Evolutionary conservation across 139 green algal genomes (phyloP).

Genomic region (Chlamydomonas sphaeroides): DNA sequence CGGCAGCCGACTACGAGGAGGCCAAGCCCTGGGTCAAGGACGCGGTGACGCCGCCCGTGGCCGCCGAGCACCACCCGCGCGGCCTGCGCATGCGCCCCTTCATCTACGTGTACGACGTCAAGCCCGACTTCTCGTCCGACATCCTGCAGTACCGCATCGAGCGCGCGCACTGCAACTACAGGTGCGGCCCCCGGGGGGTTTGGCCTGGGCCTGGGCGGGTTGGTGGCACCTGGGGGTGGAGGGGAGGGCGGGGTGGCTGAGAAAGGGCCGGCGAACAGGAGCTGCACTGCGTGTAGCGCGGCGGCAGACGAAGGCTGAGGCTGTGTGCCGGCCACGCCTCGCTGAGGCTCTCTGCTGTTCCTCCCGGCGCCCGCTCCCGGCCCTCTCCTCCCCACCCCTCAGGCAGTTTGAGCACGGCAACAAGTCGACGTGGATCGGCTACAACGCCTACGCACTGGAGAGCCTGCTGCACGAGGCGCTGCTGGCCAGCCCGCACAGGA

Average conservation of each 20-base stretch:
- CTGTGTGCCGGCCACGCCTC: too few relatives aligned
- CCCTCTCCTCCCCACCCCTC: not conserved
- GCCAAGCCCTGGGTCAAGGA: slow-evolving; percentile 26
- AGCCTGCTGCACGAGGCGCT: slow-evolving; percentile 70
- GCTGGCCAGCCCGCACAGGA: slow-evolving; percentile 47
- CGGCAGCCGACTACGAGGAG: slow-evolving; percentile 4
- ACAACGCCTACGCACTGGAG: slow-evolving; percentile 60
- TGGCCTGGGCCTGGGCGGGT: not conserved
- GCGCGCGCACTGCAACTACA: slow-evolving; percentile 25
- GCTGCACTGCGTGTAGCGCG: too few relatives aligned
- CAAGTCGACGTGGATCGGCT: slow-evolving; percentile 15
- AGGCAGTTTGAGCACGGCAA: slow-evolving; percentile 49
- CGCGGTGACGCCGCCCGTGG: slow-evolving; percentile 2
- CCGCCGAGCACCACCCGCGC: slow-evolving; percentile 34
- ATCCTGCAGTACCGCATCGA: slow-evolving; percentile 63
- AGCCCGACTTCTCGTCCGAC: slow-evolving; percentile 49
- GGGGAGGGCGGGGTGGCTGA: too few relatives aligned
- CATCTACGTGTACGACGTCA: slow-evolving; percentile 71
- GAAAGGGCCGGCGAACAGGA: too few relatives aligned
- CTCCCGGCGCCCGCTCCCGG: too few relatives aligned
- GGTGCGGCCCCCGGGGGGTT: not conserved
- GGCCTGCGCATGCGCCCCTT: slow-evolving; percentile 46
- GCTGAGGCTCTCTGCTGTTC: too few relatives aligned
- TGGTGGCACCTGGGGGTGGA: too few relatives aligned
- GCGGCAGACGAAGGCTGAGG: too few relatives aligned